Evolutionary conservation across 306 rosid species (phyloP), one percentile per base, ranked within the genome.

Genomic region (Elaeagnus macrophylla): DNA sequence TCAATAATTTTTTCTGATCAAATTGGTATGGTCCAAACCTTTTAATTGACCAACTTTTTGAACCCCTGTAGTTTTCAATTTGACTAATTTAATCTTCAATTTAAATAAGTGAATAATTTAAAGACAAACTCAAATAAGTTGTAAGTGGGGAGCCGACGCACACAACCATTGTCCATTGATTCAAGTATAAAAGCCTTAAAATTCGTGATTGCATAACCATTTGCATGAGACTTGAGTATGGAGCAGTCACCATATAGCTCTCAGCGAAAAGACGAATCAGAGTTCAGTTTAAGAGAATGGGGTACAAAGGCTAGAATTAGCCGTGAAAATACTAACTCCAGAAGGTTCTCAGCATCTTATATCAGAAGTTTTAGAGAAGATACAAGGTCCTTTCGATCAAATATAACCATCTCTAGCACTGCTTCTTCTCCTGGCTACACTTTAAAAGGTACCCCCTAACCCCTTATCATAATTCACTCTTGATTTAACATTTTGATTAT

Each of bases 391-490:
- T 84, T 87, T 41, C 73, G 89, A 73, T 84, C 99, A 84, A 87
- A 80, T 72, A 54, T 78, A 9, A 78, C 85, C 47, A 71, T 86
- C 69, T 82, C 96, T 9, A 91, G 99, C 68, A 85, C 95, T 56
- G 83, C 93, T 71, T 87, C 99, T 71, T 91, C 99, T 6, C 99
- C 99, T 53, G 99, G 95, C 44, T 75, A 75, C 79, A 67, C 74
- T 14, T 77, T 75, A 5, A 83, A 75, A 84, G 99, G 99, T 86
- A 62, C 18, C 10, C 8, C 15, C 2, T 1, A 25, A 25, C 32
- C 32, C 32, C 32, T 1, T 25, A 25, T 25, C 2, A 1, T 25
- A 25, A 25, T 25, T 25, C 32, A 6, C 2, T 11, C 3, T 2
- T 20, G 0, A 14, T 44, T 6, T 13, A 37, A 9, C 9, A 4